Base-by-base conservation (phyloP, 805 yeast species). In the Saccharomycopsis fibuligera region DNA sequence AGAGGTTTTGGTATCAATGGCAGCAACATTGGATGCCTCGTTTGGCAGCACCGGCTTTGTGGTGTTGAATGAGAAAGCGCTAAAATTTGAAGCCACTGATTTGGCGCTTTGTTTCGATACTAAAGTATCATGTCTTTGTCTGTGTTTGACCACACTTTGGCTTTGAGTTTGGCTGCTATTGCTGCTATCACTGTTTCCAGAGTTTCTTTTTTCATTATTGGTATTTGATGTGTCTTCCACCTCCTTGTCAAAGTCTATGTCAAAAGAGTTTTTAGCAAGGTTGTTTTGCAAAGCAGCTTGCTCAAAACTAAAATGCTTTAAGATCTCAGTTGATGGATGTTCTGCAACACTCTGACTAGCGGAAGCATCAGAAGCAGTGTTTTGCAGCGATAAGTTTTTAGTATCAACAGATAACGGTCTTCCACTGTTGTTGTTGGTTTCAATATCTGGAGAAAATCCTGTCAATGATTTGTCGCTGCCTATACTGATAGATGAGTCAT, bases 171-270 rank as follows among this genome's bases (percentile, higher is more conserved):
- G 16, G 12, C 16, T 16, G 8, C 25, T 17, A 14, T 16, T 8
- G 5, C 17, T 23, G 16, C 41, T 31, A 29, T 21, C 35, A 23
- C 23, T 25, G 36, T 10, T 38, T 23, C 25, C 44, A 40, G 14
- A 9, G 3, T 25, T 37, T 17, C 12, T 16, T 17, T 35, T n/a
- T 6, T 35, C 21, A 35, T 35, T 35, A 9, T 16, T 35, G 39
- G 39, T 12, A n/a, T 35, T 17, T 38, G 8, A 5, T 19, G 9
- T 45, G 12, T 25, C 10, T 14, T 22, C 29, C 14, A 41, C 47
- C 30, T 47, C 50, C 37, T 41, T 50, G n/a, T 50, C 54, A 30
- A 50, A 50, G 35, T 50, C 54, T 24, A 50, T 47, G 25, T 40
- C 43, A 27, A 50, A 50, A 24, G 37, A 14, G 21, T 30, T 23